Evolutionary conservation across 1,139 yeast genomes (phyloP), one percentile per base, ranked within the genome.

Genomic region (Protomyces macrosporus): DNA sequence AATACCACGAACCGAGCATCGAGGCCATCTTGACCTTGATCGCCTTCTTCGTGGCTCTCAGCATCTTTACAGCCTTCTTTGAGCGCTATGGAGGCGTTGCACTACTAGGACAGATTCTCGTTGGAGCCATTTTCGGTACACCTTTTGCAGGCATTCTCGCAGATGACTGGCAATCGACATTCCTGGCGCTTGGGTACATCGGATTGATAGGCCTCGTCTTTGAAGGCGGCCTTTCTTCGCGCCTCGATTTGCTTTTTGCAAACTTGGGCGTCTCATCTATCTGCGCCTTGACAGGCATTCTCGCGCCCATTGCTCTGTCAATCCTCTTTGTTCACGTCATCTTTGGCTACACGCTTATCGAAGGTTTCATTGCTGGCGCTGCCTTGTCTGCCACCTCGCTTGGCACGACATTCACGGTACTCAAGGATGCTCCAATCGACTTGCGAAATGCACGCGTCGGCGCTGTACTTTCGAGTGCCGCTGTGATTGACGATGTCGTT

Each of bases 401-500:
- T 6, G 65, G 65, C 37, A 62, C 65, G n/a, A 60, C 65, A 10
- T 62, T 62, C 33, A 16, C 64, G n/a, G 54, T 62, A 12, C 54
- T 62, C 16, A 14, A 14, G 12, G 14, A 52, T 9, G 42, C 35
- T 23, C 48, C 40, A 6, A 30, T 45, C 30, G 51, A 45, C 51
- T 37, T 62, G 6, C n/a, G 14, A 2, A 45, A 33, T 3, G 12
- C 45, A 3, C 35, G 60, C 1, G 32, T 62, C 12, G 65, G 65
- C 16, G 35, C 37, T 7, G 65, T 62, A 7, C 34, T 62, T 5
- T 51, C 60, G 30, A 39, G 37, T 35, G 65, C 65, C 7, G 65
- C 65, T 14, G 45, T 62, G 64, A 52, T 62, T 33, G 65, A 62
- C 40, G 65, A 62, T 39, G 65, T 62, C 9, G 40, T 60, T n/a